Conservation (phyloP, 176 grass and related monocot species). For the Bonia amplexicaulis region DNA sequence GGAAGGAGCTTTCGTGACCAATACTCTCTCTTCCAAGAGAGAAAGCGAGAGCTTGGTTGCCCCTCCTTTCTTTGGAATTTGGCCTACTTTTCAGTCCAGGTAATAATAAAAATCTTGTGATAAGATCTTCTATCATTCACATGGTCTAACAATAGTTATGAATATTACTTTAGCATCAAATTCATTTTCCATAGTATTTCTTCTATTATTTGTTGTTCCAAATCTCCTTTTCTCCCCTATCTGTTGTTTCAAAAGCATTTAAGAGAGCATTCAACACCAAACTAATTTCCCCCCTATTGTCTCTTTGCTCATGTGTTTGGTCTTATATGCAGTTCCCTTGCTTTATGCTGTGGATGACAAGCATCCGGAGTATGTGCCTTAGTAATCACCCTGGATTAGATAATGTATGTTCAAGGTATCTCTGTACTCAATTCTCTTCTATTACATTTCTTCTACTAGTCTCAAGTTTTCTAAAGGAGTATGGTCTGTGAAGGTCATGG, state of each 20-base stretch:
- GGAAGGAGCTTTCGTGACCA: conserved; percentile 59
- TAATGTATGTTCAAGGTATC: conserved; percentile 62
- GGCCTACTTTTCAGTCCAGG: conserved; percentile 70
- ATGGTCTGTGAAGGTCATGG: background rate
- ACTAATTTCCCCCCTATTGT: background rate
- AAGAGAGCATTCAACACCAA: background rate
- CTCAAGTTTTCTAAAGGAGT: conserved; percentile 16
- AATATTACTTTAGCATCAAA: background rate
- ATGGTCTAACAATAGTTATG: conserved; percentile 3
- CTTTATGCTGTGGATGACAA: conserved; percentile 87
- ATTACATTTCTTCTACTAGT: conserved; percentile 3
- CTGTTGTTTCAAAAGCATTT: background rate
- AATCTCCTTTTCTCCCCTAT: background rate
- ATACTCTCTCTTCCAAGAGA: conserved; percentile 57
- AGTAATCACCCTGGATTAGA: conserved; percentile 70
- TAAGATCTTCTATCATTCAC: background rate
- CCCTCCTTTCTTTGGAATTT: conserved; percentile 92
- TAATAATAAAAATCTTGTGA: conserved; percentile 36
- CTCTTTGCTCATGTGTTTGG: background rate
- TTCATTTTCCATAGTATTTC: background rate
- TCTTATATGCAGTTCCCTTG: conserved; percentile 56
- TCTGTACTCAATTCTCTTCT: conserved; percentile 4
- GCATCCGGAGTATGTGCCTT: conserved; percentile 76
- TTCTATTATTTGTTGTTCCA: background rate
- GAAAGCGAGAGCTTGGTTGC: conserved; percentile 71